A percentile compares a stretch with the other conserved stretches of the same genome.
phyloP scores from a whole-genome alignment of 2,329 filamentous ascomycete genomes.

The Exophiala alcalophila region DNA sequence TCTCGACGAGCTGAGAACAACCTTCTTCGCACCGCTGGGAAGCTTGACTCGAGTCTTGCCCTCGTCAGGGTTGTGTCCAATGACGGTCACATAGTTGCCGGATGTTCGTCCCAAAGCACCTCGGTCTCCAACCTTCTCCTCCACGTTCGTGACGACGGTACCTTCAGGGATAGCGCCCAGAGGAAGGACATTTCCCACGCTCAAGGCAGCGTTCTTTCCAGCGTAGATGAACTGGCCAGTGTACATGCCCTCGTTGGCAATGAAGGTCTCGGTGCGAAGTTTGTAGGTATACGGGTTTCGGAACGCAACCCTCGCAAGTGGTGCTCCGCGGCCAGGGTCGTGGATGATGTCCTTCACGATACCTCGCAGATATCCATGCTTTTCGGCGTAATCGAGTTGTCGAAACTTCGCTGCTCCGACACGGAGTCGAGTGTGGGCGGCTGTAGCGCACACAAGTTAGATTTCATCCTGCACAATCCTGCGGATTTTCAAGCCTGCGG shows the following conservation, averaged over 20 bases:
- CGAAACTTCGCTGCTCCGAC: conserved; percentile 95
- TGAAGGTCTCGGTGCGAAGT: conserved; percentile 98
- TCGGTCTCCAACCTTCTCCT: conserved; percentile 98
- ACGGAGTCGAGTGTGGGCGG: conserved; percentile 84
- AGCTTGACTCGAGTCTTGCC: conserved; percentile 99
- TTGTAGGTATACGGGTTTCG: conserved; percentile 98
- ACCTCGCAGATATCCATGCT: conserved; percentile 95
- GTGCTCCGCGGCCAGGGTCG: conserved; percentile 96
- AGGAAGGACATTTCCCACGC: conserved; percentile 95
- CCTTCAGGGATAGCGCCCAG: conserved; percentile 94
- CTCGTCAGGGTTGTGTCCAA: conserved; percentile 97
- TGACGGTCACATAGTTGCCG: conserved; percentile 98
- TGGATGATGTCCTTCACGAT: conserved; percentile 99
- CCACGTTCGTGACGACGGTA: conserved; percentile 98
- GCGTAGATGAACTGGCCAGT: conserved; percentile 99
- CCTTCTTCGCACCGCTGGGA: conserved; percentile 98
- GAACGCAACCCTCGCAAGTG: conserved; percentile 94
- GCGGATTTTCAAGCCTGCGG: not conserved
- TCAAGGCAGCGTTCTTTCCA: conserved; percentile 96
- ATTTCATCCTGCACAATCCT: too few relatives aligned
- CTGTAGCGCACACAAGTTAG: conserved; percentile 51
- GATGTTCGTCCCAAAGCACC: conserved; percentile 94
- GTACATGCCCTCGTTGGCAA: conserved; percentile 99
- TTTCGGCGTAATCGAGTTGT: conserved; percentile 92
- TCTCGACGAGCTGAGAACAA: conserved; percentile 84